Conservation (phyloP, 305 asterid species). For the Caryopteris hybrid region DNA sequence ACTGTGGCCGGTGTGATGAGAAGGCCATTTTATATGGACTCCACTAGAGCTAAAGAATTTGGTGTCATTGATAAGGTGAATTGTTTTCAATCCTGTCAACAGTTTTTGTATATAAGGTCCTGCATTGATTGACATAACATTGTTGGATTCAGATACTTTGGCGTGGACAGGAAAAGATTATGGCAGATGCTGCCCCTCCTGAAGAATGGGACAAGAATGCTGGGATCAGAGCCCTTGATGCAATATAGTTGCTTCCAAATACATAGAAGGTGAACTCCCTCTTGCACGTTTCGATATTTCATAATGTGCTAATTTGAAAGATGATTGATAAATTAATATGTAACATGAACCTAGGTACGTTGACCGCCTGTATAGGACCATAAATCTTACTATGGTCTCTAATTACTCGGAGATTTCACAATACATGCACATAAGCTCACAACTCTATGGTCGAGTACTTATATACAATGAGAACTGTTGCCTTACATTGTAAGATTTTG, state of each 20-base stretch:
- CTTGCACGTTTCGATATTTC: neutral
- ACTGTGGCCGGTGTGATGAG: conserved; percentile 56
- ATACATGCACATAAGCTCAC: neutral
- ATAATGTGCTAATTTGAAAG: neutral
- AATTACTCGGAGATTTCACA: neutral
- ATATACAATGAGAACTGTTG: too few species aligned
- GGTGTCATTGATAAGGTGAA: conserved; percentile 82
- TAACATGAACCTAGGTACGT: neutral
- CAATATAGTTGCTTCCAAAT: conserved; percentile 36
- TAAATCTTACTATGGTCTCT: neutral
- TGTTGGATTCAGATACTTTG: conserved; percentile 65
- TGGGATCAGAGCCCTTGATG: conserved; percentile 59
- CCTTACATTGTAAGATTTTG: neutral
- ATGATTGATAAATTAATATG: neutral
- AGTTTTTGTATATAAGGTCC: neutral
- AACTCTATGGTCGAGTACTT: neutral
- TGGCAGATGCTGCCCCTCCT: conserved; percentile 62
- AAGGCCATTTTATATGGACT: conserved; percentile 73
- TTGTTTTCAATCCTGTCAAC: conserved; percentile 9
- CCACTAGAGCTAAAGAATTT: conserved; percentile 68
- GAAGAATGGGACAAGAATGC: conserved; percentile 79
- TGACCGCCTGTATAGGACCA: neutral
- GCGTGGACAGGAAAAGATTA: conserved; percentile 74
- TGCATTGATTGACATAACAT: conserved; percentile 8
- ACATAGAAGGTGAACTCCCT: conserved; percentile 26